Evolutionary conservation across 352 stramenopile species (phyloP).

Genomic region (Phytopythium delawarense): DNA sequence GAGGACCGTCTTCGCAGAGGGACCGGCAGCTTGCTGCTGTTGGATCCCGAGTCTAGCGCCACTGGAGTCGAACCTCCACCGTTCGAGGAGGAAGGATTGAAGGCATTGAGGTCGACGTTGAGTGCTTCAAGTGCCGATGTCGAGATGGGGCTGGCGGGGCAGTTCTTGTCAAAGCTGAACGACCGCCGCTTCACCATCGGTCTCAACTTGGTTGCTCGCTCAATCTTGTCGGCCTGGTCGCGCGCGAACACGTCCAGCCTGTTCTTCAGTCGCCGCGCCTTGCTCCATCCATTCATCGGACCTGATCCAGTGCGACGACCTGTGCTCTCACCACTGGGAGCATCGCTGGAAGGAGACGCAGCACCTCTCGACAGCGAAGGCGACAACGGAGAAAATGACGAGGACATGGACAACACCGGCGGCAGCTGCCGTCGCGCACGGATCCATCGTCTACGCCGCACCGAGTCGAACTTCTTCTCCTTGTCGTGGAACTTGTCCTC

Average conservation of each 20-base stretch:
- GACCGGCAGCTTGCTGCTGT: conserved; percentile 7
- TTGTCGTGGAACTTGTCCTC: conserved; percentile 73
- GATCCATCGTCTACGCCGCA: conserved; percentile 64
- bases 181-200: conserved; percentile 33
- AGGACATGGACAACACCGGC: conserved; percentile 26
- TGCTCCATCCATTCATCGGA: conserved; percentile 18
- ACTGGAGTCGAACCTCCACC: background rate
- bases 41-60: background rate
- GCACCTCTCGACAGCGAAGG: background rate
- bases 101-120: conserved; percentile 14
- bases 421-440: conserved; percentile 54
- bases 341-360: background rate
- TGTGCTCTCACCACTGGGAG: conserved; percentile 10
- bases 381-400: conserved; percentile 10
- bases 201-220: conserved; percentile 10
- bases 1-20: conserved; percentile 14
- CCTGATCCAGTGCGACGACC: conserved; percentile 6
- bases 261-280: conserved; percentile 41
- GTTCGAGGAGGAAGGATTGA: background rate
- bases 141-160: conserved; percentile 21
- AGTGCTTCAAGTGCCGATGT: conserved; percentile 15
- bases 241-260: conserved; percentile 26
- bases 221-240: conserved; percentile 30
- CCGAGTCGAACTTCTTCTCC: conserved; percentile 69
- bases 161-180: conserved; percentile 39